phyloP scores from a whole-genome alignment of 1,284 basidiomycete genomes.

The Heliocybe sulcata region DNA sequence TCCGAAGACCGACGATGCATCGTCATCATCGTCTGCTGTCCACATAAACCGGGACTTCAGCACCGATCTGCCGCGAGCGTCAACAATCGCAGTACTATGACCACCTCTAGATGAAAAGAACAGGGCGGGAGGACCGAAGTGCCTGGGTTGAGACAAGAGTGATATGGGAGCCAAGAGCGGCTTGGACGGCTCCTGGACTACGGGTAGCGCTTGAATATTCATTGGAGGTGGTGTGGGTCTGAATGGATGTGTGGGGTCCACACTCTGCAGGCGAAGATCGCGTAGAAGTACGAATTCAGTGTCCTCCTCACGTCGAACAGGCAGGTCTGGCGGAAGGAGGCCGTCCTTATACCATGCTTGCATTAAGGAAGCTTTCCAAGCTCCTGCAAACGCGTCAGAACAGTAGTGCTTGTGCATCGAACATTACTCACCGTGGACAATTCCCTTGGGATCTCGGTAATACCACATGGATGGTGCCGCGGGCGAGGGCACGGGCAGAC shows the following conservation, averaged over 20 bases:
- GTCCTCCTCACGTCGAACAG: slow-evolving; percentile 70
- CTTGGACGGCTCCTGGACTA: slow-evolving; percentile 32
- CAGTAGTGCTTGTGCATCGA: slow-evolving; percentile 3
- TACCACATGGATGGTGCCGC: slow-evolving; percentile 67
- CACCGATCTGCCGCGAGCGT: slow-evolving; percentile 74
- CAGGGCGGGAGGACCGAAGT: slow-evolving; percentile 79
- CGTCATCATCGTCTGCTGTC: slow-evolving; percentile 60
- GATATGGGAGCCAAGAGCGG: slow-evolving; percentile 72
- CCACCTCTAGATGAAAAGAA: slow-evolving; percentile 84
- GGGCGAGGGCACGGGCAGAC: slow-evolving; percentile 61
- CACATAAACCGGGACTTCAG: slow-evolving; percentile 73
- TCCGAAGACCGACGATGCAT: slow-evolving; percentile 28
- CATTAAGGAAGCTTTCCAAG: slow-evolving; percentile 81
- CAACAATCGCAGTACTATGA: slow-evolving; percentile 79
- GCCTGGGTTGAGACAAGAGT: slow-evolving; percentile 69
- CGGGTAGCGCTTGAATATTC: slow-evolving; percentile 8
- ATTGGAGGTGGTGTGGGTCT: slow-evolving; percentile 38
- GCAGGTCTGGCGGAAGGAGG: slow-evolving; percentile 69
- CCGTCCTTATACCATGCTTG: slow-evolving; percentile 82
- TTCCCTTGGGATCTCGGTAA: slow-evolving; percentile 72
- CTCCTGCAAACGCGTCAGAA: slow-evolving; percentile 36
- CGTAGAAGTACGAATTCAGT: slow-evolving; percentile 56
- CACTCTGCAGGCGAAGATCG: slow-evolving; percentile 64
- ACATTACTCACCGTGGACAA: slow-evolving; percentile 57
- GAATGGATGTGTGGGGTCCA: slow-evolving; percentile 75